Evolutionary conservation across 371 early-diverging fungal genomes (phyloP).

Genomic region (Rhizopus delemar): DNA sequence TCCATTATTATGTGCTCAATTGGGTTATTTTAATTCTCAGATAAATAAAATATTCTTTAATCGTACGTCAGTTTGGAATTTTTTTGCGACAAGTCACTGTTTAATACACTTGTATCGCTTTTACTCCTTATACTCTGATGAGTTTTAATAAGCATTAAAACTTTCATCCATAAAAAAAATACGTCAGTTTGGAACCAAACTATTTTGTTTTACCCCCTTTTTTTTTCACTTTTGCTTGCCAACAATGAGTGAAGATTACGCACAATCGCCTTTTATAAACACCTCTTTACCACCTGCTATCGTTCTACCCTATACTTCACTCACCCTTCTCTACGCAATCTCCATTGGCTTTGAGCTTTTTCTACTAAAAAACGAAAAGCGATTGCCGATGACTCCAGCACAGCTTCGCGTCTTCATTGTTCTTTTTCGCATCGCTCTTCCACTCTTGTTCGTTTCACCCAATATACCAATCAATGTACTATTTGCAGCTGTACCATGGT

Average conservation of each 20-base stretch:
- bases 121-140: too few species aligned
- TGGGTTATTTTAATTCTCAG: too few species aligned
- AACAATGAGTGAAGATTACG: conserved; percentile 14
- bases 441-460: conserved; percentile 20
- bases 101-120: too few species aligned
- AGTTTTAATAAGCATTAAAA: too few species aligned
- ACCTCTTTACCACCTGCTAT: conserved; percentile 25
- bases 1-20: too few species aligned
- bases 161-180: too few species aligned
- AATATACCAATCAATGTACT: conserved; percentile 15
- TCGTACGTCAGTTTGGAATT: too few species aligned
- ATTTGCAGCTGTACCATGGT: conserved; percentile 26
- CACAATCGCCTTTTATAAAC: conserved; percentile 22
- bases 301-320: conserved; percentile 4
- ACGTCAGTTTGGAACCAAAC: too few species aligned
- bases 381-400: conserved; percentile 6
- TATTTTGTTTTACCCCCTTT: conserved; percentile 4
- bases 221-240: conserved; percentile 4
- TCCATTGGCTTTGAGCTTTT: conserved; percentile 14
- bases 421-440: conserved; percentile 13
- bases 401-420: conserved; percentile 14
- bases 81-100: too few species aligned
- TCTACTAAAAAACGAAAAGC: conserved; percentile 14
- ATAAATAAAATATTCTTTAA: too few species aligned
- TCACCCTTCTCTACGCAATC: conserved; percentile 9